Conservation (phyloP, 352 stramenopile species). For the Pythium phragmitis region DNA sequence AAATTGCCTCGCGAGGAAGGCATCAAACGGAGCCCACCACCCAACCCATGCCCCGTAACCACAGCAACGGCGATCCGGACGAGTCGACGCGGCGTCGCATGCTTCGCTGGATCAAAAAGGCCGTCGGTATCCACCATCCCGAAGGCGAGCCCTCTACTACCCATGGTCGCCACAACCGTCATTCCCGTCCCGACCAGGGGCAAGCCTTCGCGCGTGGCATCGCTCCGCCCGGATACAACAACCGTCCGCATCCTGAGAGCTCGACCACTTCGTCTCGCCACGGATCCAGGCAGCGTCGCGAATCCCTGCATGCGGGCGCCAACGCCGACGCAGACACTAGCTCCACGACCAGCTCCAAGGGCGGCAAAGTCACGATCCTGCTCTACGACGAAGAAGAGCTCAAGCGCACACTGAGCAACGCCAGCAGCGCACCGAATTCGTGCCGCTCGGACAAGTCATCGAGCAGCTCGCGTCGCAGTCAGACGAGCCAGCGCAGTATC, state of each 20-base stretch:
- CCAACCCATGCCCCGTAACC: neutral
- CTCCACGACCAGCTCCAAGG: conserved; percentile 12
- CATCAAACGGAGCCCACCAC: neutral
- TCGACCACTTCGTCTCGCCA: neutral
- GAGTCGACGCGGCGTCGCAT: conserved; percentile 37
- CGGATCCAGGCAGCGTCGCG: neutral
- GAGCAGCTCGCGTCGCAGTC: neutral
- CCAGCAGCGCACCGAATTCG: conserved; percentile 18
- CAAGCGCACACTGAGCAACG: conserved; percentile 18
- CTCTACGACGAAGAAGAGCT: conserved; percentile 25
- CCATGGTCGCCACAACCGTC: neutral
- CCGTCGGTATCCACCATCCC: conserved; percentile 30
- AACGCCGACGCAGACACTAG: conserved; percentile 8
- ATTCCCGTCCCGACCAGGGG: neutral
- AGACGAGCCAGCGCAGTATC: conserved; percentile 3
- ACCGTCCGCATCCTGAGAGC: neutral
- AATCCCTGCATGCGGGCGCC: neutral
- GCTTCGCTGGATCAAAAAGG: conserved; percentile 62
- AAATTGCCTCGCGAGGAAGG: neutral
- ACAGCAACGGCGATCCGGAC: neutral
- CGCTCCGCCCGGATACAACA: conserved; percentile 11
- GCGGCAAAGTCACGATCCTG: conserved; percentile 19
- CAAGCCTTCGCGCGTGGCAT: conserved; percentile 5
- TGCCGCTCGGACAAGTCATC: conserved; percentile 15
- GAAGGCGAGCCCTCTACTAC: conserved; percentile 3